Evolutionary conservation across 371 early-diverging fungal genomes (phyloP).

Genomic region (Basidiobolus meristosporus): DNA sequence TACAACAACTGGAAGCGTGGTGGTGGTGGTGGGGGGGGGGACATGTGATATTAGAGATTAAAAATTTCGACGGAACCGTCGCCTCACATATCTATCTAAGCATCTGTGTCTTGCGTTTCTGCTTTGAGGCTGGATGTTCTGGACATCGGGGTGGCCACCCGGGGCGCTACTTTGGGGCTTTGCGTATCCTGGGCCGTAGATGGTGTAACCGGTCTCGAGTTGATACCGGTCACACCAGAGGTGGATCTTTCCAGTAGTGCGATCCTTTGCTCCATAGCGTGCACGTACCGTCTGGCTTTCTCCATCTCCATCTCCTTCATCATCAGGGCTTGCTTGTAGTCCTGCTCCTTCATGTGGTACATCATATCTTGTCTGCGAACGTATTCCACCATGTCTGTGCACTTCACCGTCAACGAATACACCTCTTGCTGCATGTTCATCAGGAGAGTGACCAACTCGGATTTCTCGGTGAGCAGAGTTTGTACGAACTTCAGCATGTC

Average conservation of each 20-base stretch:
- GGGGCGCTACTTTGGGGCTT: too few relatives aligned
- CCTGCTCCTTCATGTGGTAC: slow-evolving; percentile 11
- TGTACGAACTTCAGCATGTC: slow-evolving; percentile 15
- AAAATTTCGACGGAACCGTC: too few relatives aligned
- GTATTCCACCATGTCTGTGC: slow-evolving; percentile 18
- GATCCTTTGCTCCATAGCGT: slow-evolving; percentile 12
- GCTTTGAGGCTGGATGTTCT: too few relatives aligned
- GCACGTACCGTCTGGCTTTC: slow-evolving; percentile 18
- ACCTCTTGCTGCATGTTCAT: slow-evolving; percentile 29
- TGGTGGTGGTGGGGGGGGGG: too few relatives aligned
- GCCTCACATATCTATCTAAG: too few relatives aligned
- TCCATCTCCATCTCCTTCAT: slow-evolving; percentile 29
- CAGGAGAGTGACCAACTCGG: slow-evolving; percentile 16
- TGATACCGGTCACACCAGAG: too few relatives aligned
- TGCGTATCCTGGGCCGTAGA: too few relatives aligned
- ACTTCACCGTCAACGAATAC: slow-evolving; percentile 17
- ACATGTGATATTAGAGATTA: too few relatives aligned
- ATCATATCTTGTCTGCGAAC: slow-evolving; percentile 7
- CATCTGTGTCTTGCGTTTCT: too few relatives aligned
- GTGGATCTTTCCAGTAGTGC: slow-evolving; percentile 1
- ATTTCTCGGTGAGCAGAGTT: slow-evolving; percentile 22
- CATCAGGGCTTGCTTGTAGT: slow-evolving; percentile 19
- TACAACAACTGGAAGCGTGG: too few relatives aligned
- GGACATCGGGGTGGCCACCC: too few relatives aligned
- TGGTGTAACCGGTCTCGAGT: too few relatives aligned